Conservation (phyloP, 2,329 filamentous ascomycete species). For the Graphilbum sp. region DNA sequence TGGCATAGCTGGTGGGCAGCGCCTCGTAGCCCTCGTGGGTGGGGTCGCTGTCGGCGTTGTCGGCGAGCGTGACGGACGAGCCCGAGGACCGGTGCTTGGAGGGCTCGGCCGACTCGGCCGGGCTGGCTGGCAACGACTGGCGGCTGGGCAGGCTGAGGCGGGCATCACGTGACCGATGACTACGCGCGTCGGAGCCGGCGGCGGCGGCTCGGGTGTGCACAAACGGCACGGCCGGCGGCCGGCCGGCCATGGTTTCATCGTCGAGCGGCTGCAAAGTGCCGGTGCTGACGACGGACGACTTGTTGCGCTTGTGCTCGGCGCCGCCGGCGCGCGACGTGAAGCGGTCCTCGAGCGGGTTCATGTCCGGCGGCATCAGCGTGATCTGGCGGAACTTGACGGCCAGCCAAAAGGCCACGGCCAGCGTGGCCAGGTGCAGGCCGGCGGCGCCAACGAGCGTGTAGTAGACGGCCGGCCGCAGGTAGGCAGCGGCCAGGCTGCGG, state of each 20-base stretch:
- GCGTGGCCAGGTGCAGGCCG: slow-evolving; percentile 53
- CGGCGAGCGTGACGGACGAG: neutral
- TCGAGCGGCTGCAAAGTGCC: slow-evolving; percentile 24
- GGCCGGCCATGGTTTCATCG: slow-evolving; percentile 34
- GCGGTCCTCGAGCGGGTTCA: slow-evolving; percentile 84
- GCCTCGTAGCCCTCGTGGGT: slow-evolving; percentile 21
- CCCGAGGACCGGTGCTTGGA: too few species aligned
- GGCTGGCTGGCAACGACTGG: slow-evolving; percentile 27
- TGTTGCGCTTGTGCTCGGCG: slow-evolving; percentile 54
- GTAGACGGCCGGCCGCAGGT: slow-evolving; percentile 51
- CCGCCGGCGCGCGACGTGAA: slow-evolving; percentile 47
- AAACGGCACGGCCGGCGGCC: slow-evolving; percentile 52
- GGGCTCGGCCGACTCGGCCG: neutral
- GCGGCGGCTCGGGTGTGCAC: slow-evolving; percentile 52
- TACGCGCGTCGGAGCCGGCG: slow-evolving; percentile 16
- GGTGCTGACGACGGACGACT: slow-evolving; percentile 34
- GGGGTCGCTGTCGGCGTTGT: too few species aligned
- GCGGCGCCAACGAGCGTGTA: slow-evolving; percentile 47
- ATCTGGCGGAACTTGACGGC: slow-evolving; percentile 71
- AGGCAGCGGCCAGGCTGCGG: slow-evolving; percentile 33
- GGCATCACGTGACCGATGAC: slow-evolving; percentile 31
- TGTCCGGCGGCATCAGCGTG: slow-evolving; percentile 67
- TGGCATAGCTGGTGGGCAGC: slow-evolving; percentile 10
- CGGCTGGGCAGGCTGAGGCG: slow-evolving; percentile 36
- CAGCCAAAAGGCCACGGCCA: slow-evolving; percentile 59